These are phyloP conservation scores for Rubus idaeus DNA, from an alignment of 306 rosid genomes.

Conservation along the genomic window DNA sequence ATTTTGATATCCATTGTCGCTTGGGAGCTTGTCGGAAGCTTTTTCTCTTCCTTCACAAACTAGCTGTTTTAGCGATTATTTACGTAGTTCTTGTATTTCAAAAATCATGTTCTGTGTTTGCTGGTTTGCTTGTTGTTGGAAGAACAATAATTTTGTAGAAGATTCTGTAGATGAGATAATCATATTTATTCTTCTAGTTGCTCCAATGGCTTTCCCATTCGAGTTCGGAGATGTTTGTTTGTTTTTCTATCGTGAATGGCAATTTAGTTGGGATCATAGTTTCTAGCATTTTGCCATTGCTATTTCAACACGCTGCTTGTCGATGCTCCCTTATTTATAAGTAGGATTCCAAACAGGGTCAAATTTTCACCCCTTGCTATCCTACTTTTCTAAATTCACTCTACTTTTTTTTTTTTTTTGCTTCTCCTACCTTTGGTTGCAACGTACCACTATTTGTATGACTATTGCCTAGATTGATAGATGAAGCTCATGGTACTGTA, in stretches of 20 bases:
- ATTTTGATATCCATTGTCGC: not conserved
- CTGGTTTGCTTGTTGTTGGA: slow-evolving; percentile 1
- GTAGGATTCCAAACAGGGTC: no score
- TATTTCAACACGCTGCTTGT: not conserved
- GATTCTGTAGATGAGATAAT: slow-evolving; percentile 10
- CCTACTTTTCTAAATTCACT: no score
- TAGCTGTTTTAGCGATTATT: not conserved
- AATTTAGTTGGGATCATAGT: not conserved
- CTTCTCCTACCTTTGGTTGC: not conserved
- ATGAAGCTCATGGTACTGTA: slow-evolving; percentile 47
- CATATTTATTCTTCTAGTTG: not conserved
- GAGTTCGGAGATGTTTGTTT: not conserved
- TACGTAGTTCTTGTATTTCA: not conserved
- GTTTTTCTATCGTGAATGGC: not conserved
- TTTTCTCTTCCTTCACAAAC: slow-evolving; percentile 10
- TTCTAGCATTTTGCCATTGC: not conserved
- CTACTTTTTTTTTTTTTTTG: not conserved
- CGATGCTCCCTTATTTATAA: not conserved
- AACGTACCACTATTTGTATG: not conserved
- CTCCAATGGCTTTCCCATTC: not conserved
- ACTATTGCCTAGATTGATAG: slow-evolving; percentile 29
- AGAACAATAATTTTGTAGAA: slow-evolving; percentile 29
- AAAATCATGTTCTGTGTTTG: slow-evolving; percentile 8
- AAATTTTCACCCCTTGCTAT: no score
- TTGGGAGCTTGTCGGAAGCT: not conserved